A percentile compares a stretch with the other conserved stretches of the same genome.
These are phyloP conservation scores for Fusarium oxysporum DNA, from an alignment of 2,329 filamentous ascomycete species.

Conservation along the genomic window DNA sequence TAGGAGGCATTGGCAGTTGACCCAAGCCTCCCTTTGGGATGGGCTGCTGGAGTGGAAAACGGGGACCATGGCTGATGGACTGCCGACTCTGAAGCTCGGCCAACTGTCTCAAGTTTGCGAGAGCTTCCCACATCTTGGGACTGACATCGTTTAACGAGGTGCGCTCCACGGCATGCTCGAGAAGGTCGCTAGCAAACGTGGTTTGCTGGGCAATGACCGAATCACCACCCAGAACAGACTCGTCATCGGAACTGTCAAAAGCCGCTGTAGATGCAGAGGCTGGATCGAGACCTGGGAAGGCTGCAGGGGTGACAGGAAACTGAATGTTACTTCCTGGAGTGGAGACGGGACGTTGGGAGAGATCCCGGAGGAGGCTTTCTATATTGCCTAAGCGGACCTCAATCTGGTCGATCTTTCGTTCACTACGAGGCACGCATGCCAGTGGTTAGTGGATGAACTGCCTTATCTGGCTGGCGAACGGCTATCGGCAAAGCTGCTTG, in stretches of 20 bases:
- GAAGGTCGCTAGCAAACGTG: slow-evolving; percentile 65
- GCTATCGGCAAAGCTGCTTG: neutral
- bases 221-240: slow-evolving; percentile 60
- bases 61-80: slow-evolving; percentile 55
- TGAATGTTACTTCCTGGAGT: slow-evolving; percentile 41
- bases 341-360: slow-evolving; percentile 47
- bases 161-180: slow-evolving; percentile 63
- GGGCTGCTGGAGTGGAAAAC: slow-evolving; percentile 59
- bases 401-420: slow-evolving; percentile 64
- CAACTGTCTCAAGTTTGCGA: slow-evolving; percentile 64
- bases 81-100: slow-evolving; percentile 62
- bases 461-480: neutral
- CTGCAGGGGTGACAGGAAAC: slow-evolving; percentile 40
- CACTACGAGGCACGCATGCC: slow-evolving; percentile 50
- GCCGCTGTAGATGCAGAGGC: slow-evolving; percentile 48
- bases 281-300: slow-evolving; percentile 32
- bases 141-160: slow-evolving; percentile 59
- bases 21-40: slow-evolving; percentile 59
- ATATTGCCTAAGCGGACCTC: slow-evolving; percentile 59
- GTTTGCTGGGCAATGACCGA: slow-evolving; percentile 63
- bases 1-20: slow-evolving; percentile 67
- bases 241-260: slow-evolving; percentile 55
- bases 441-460: slow-evolving; percentile 9
- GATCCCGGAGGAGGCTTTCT: slow-evolving; percentile 56
- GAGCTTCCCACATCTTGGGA: slow-evolving; percentile 64